Evolutionary conservation across 2,329 filamentous ascomycete genomes (phyloP).

Genomic region (Onygena corvina): DNA sequence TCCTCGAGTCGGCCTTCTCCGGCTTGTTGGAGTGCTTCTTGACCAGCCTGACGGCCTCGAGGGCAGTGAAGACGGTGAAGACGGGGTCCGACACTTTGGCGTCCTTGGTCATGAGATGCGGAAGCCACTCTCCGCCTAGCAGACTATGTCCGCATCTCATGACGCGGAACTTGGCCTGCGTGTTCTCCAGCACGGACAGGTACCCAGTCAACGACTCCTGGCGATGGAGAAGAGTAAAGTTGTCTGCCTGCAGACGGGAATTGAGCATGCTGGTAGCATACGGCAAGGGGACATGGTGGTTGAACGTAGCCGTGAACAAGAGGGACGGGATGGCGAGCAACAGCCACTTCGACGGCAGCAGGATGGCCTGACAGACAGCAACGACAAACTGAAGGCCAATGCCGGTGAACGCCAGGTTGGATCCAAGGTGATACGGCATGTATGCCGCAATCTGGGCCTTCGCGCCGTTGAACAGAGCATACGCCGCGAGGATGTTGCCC

Average conservation of each 20-base stretch:
- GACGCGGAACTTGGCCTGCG: slow-evolving; percentile 58
- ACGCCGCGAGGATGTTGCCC: slow-evolving; percentile 53
- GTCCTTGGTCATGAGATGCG: slow-evolving; percentile 37
- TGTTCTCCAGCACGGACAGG: slow-evolving; percentile 74
- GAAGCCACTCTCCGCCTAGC: slow-evolving; percentile 80
- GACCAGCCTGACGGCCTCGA: slow-evolving; percentile 79
- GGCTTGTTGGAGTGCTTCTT: slow-evolving; percentile 38
- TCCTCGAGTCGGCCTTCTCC: slow-evolving; percentile 46
- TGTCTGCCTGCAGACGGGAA: slow-evolving; percentile 48
- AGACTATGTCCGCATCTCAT: slow-evolving; percentile 91
- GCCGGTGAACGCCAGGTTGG: slow-evolving; percentile 53
- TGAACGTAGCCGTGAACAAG: slow-evolving; percentile 50
- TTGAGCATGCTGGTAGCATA: slow-evolving; percentile 54
- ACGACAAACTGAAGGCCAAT: slow-evolving; percentile 60
- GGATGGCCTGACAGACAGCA: slow-evolving; percentile 50
- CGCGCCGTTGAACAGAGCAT: slow-evolving; percentile 46
- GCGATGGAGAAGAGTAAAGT: slow-evolving; percentile 67
- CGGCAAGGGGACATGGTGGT: slow-evolving; percentile 58
- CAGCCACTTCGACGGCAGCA: slow-evolving; percentile 58
- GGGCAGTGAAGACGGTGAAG: slow-evolving; percentile 90
- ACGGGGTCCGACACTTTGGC: slow-evolving; percentile 66
- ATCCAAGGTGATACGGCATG: slow-evolving; percentile 41
- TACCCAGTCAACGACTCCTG: slow-evolving; percentile 84
- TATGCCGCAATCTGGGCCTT: slow-evolving; percentile 30
- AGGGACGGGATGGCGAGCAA: slow-evolving; percentile 59